Base-by-base conservation (phyloP, 2,329 filamentous ascomycete genomes). In the Canariomyces notabilis region DNA sequence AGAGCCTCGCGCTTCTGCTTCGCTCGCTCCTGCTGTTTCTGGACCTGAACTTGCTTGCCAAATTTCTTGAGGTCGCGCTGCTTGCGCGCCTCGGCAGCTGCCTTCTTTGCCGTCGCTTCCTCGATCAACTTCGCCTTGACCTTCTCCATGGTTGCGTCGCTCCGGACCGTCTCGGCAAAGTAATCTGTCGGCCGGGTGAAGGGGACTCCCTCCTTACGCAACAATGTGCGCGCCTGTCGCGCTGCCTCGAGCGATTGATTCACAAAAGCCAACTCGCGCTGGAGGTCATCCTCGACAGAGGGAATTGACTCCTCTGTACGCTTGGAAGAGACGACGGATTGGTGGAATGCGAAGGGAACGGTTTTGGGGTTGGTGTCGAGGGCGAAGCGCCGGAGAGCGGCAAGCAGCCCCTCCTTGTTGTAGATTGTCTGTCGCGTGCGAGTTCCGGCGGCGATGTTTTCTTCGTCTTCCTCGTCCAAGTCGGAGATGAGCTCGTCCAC, bases 161-260 rank as follows among this genome's bases (percentile, higher is more conserved):
- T 88, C 80, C 97, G 97, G 61, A 96, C 84, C 90, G 97, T 98
- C 75, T 98, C 93, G 36, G 93, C 93, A 60, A 98, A 98, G 72
- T 95, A 98, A 70, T 98, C 93, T 46, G 80, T 83, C 3, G 93
- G 93, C 8, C 93, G 80, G 21, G 88, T 85, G 70, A 98, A 98
- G 6, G 87, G 80, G 1, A 91, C 77, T 7, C 85, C 85, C 67
- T 96, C 91, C 53, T 85, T 83, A 62, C 87, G 85, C 19, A 98
- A 76, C 51, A 83, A 72, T n/a, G 72, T 66, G 46, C 91, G 85
- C 2, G 81, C 93, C 50, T 80, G 71, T 54, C 83, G 79, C 4
- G 85, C 89, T 1, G 89, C 89, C 29, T 87, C 82, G 32, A 95
- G 79, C 38, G 85, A 86, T 70, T 97, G 90, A 58, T 85, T 83